Evolutionary conservation across 2,329 filamentous ascomycete genomes (phyloP).

Genomic region (Fusarium udum): DNA sequence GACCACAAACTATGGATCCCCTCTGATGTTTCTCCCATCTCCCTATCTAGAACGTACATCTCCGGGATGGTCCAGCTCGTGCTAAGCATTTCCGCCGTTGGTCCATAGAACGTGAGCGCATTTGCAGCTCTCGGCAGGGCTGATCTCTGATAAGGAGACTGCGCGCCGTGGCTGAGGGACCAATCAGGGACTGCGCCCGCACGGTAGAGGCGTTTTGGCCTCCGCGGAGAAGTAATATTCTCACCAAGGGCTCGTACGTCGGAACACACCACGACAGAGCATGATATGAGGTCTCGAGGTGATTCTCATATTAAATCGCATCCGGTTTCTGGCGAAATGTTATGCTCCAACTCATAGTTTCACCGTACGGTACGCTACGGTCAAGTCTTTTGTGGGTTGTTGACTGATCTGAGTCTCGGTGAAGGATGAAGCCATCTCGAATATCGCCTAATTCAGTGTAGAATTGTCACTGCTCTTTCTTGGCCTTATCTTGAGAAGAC

Average conservation of each 20-base stretch:
- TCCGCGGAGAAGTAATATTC: constrained; percentile 38
- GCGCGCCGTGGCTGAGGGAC: background rate
- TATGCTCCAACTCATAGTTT: background rate
- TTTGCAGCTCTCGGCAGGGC: constrained; percentile 13
- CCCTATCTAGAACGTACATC: constrained; percentile 38
- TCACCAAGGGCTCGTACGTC: constrained; percentile 33
- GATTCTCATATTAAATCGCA: constrained; percentile 14
- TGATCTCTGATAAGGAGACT: constrained; percentile 40
- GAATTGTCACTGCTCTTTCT: background rate
- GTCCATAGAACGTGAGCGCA: constrained; percentile 14
- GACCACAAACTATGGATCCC: constrained; percentile 14
- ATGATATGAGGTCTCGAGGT: constrained; percentile 21
- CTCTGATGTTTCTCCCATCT: constrained; percentile 20
- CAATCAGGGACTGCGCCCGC: constrained; percentile 29
- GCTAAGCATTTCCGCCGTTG: constrained; percentile 35
- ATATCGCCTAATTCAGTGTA: background rate
- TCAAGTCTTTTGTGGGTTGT: constrained; percentile 17
- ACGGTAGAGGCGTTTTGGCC: background rate
- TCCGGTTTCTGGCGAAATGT: constrained; percentile 13
- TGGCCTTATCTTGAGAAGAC: background rate
- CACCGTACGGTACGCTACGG: background rate
- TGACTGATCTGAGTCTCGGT: constrained; percentile 13
- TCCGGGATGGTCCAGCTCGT: constrained; percentile 24
- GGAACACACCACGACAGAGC: constrained; percentile 25
- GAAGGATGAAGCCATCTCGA: constrained; percentile 15